Evolutionary conservation across 441 rosid species (phyloP), one percentile per base, ranked within the genome.

Genomic region (Croton setiger): DNA sequence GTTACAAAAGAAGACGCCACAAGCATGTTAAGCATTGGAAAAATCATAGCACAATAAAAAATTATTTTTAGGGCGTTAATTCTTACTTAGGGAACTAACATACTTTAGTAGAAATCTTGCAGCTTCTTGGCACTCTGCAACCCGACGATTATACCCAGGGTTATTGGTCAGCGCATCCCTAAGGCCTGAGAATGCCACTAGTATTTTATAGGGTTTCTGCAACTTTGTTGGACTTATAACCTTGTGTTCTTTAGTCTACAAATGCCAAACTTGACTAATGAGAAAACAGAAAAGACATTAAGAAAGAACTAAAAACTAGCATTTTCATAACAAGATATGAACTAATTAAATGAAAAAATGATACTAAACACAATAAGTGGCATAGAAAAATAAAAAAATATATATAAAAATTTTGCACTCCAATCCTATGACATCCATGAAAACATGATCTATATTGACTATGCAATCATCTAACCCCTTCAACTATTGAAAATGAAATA

Each of bases 161-260:
- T 85, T 92, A 73, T 75, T 86, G 64, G 94, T 92, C 81, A 88
- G 84, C 36, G 97, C 90, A 65, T 88, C 83, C 83, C 80, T 92
- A 83, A 92, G 80, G 81, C 99, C 99, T 64, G 98, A 94, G 80
- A 94, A 86, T 60, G 98, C 99, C 75, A 94, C 75, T 72, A 94
- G 80, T 79, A 94, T 83, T 79, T 84, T 94, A 90, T 80, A 90
- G 63, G 88, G 77, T 64, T 83, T 82, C 74, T 72, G 75, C 67
- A 60, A 51, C 70, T 77, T 72, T 41, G 81, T 79, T 36, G 79
- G 83, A 21, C 39, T 80, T 74, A 94, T 68, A 71, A 92, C 90
- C 87, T 80, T 78, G 84, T 88, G 87, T 67, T 87, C 90, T 80
- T 79, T 92, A 7, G 93, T 87, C 99, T 94, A 78, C 75, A 84